Evolutionary conservation across 768 basidiomycete species (phyloP).

Genomic region (Paxillus involutus): DNA sequence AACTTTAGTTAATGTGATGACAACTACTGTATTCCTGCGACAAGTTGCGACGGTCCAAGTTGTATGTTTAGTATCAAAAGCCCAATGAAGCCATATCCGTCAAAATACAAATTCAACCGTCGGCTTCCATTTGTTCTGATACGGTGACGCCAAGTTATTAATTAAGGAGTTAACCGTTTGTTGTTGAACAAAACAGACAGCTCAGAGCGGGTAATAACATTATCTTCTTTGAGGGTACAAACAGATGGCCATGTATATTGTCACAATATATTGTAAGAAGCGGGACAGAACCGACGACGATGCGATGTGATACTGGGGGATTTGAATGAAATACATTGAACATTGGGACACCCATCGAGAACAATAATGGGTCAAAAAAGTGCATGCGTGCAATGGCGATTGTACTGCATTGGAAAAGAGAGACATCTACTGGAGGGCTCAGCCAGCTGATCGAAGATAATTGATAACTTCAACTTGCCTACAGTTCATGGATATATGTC

Average conservation of each 20-base stretch:
- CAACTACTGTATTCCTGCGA: conserved; percentile 1
- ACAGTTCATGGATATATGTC: background rate
- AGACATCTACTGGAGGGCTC: too few species aligned
- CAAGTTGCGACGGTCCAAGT: background rate
- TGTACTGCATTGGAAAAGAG: too few species aligned
- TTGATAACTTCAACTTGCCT: too few species aligned
- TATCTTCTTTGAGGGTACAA: background rate
- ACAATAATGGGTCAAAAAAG: too few species aligned
- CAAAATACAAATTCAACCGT: background rate
- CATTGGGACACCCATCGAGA: background rate
- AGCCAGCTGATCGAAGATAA: too few species aligned
- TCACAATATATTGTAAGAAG: background rate
- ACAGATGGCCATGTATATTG: background rate
- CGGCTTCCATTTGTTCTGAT: background rate
- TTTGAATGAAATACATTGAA: background rate
- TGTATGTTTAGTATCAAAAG: background rate
- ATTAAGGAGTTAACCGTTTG: too few species aligned
- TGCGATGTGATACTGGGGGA: background rate
- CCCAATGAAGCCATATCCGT: background rate
- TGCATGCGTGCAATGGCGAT: too few species aligned
- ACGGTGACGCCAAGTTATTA: background rate
- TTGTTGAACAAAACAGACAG: background rate
- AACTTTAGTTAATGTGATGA: background rate
- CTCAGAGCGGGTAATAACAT: background rate
- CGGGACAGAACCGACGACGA: background rate